phyloP scores from a whole-genome alignment of 352 stramenopile species.

The Phytopythium delawarense region DNA sequence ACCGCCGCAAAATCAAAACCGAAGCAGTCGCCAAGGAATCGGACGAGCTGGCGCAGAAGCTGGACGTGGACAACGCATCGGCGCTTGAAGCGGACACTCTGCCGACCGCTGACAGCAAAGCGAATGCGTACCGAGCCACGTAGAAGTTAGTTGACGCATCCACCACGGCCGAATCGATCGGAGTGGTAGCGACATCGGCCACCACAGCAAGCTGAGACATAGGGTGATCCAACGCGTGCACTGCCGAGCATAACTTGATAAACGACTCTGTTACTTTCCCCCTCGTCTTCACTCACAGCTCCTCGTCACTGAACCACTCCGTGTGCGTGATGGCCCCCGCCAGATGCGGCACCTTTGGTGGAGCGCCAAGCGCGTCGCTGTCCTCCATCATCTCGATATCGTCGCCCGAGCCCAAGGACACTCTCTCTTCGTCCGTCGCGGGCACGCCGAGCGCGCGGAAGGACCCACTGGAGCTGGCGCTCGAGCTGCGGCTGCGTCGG shows the following conservation, averaged over 20 bases:
- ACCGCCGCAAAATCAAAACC: background rate
- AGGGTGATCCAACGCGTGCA: background rate
- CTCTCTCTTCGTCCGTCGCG: conserved; percentile 20
- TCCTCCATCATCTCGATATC: conserved; percentile 51
- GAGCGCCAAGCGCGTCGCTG: conserved; percentile 13
- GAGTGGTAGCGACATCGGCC: no score
- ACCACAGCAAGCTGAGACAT: no score
- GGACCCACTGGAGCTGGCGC: conserved; percentile 25
- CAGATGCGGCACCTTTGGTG: conserved; percentile 24
- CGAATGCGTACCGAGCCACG: background rate
- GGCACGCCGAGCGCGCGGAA: conserved; percentile 36
- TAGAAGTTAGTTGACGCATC: background rate
- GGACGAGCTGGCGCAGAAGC: background rate
- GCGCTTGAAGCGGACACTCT: background rate
- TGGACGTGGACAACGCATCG: background rate
- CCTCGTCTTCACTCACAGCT: conserved; percentile 13
- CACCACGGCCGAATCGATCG: no score
- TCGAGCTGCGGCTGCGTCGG: conserved; percentile 17
- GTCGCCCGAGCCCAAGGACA: conserved; percentile 20
- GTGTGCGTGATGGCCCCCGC: conserved; percentile 37
- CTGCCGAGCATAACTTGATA: background rate
- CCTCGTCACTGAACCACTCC: conserved; percentile 44
- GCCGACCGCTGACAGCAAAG: background rate
- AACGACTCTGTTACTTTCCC: background rate
- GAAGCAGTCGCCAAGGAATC: background rate